A percentile compares a stretch with the other conserved stretches of the same genome.
phyloP scores from a whole-genome alignment of 495 filamentous ascomycete species.

The Talaromyces wortmannii region DNA sequence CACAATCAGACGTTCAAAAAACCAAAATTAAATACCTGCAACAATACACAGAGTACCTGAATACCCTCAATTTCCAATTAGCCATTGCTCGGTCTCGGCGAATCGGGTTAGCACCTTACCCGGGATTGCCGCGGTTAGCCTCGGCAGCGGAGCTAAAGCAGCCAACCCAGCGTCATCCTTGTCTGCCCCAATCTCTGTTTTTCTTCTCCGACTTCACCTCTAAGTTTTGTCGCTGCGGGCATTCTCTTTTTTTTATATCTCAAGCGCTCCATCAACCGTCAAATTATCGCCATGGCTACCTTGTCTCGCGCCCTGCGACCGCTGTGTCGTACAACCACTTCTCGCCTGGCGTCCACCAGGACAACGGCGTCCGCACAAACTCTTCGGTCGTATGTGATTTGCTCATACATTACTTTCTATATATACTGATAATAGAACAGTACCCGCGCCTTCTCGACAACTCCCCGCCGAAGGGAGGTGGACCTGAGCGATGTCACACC shows the following conservation, averaged over 20 bases:
- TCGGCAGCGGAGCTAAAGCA: not conserved
- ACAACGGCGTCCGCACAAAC: not conserved
- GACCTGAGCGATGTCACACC: constrained; percentile 70
- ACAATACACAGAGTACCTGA: too few species aligned
- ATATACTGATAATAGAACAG: constrained; percentile 19
- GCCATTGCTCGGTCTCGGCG: not conserved
- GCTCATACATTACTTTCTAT: constrained; percentile 13
- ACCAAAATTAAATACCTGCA: too few species aligned
- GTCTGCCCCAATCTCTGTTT: not conserved
- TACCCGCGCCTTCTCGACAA: constrained; percentile 66
- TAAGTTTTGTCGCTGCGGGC: not conserved
- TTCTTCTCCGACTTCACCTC: not conserved
- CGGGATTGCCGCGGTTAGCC: not conserved
- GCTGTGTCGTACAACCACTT: not conserved
- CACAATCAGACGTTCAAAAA: too few species aligned
- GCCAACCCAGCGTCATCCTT: not conserved
- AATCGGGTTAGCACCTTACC: not conserved
- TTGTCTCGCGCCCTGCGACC: not conserved
- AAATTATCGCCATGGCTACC: not conserved
- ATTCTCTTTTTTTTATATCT: not conserved
- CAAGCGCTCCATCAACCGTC: not conserved
- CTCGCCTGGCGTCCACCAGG: not conserved
- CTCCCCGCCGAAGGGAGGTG: constrained; percentile 46
- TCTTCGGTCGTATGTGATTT: constrained; percentile 1
- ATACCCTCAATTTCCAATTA: too few species aligned